Evolutionary conservation across 371 early-diverging fungal genomes (phyloP).

Genomic region (Mucor sp.): DNA sequence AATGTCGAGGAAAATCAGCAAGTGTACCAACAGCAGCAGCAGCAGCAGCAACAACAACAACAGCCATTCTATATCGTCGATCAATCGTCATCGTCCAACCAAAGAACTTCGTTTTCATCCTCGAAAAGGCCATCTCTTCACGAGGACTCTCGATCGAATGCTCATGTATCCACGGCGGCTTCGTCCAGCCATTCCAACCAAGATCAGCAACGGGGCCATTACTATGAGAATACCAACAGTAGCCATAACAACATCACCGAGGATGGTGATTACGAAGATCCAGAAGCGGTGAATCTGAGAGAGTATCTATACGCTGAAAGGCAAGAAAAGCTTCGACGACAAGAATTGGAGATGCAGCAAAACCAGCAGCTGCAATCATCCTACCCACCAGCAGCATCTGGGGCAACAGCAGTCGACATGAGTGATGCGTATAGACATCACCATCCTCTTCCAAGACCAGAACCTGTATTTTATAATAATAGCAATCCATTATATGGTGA

Average conservation of each 20-base stretch:
- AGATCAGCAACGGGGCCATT: conserved; percentile 4
- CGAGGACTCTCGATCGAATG: conserved; percentile 3
- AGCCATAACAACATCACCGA: neutral
- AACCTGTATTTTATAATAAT: conserved; percentile 9
- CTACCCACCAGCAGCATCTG: neutral
- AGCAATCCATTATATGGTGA: neutral
- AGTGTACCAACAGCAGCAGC: neutral
- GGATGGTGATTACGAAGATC: conserved; percentile 19
- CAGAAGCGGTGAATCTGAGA: conserved; percentile 20
- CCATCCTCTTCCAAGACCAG: conserved; percentile 8
- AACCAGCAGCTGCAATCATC: neutral
- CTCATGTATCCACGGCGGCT: neutral
- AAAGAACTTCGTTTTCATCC: neutral
- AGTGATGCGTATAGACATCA: conserved; percentile 4
- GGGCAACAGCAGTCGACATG: neutral
- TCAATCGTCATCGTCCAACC: neutral
- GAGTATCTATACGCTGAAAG: conserved; percentile 29
- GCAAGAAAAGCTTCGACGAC: conserved; percentile 15
- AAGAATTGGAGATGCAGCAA: conserved; percentile 8
- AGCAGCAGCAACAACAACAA: conserved; percentile 1
- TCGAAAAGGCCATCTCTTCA: conserved; percentile 5
- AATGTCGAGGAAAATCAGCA: neutral
- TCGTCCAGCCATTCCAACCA: conserved; percentile 5
- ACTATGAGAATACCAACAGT: neutral
- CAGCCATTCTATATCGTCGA: conserved; percentile 21